A percentile compares a stretch with the other conserved stretches of the same genome.
Conservation (phyloP, 768 basidiomycete genomes). For the Boletus rubroflammeus region DNA sequence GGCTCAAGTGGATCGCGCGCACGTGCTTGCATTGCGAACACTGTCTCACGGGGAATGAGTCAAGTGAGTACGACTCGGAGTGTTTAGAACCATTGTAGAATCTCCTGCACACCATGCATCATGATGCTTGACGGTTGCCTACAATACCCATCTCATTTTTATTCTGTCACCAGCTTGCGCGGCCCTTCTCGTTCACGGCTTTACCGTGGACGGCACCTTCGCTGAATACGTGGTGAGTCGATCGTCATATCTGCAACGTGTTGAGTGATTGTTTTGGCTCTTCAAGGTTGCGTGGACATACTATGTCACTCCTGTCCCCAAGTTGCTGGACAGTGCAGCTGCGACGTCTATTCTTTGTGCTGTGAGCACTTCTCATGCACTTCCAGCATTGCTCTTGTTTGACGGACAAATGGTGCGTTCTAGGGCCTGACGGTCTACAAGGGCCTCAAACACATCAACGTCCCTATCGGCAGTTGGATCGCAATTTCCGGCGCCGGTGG, state of each 20-base stretch:
- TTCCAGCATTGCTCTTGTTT: background rate
- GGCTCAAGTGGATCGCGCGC: conserved; percentile 42
- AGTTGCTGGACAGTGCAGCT: conserved; percentile 35
- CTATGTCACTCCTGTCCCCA: conserved; percentile 46
- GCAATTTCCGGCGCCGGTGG: conserved; percentile 40
- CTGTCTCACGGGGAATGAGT: conserved; percentile 38
- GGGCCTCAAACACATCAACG: conserved; percentile 38
- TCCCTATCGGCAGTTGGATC: conserved; percentile 37
- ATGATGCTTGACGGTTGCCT: background rate
- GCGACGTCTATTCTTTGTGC: conserved; percentile 47
- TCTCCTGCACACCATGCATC: background rate
- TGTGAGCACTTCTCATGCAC: conserved; percentile 13
- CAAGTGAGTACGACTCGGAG: conserved; percentile 21
- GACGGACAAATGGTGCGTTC: background rate
- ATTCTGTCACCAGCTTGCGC: conserved; percentile 15
- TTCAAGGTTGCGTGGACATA: conserved; percentile 31
- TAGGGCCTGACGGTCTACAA: conserved; percentile 45
- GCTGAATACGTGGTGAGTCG: conserved; percentile 34
- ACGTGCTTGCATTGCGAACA: conserved; percentile 39
- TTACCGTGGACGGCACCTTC: conserved; percentile 44
- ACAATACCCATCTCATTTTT: background rate
- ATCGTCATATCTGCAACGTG: background rate
- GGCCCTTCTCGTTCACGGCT: conserved; percentile 26
- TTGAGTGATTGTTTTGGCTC: background rate
- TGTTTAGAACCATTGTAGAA: background rate